These are phyloP conservation scores for Aspergillus bridgeri DNA, from an alignment of 495 filamentous ascomycete genomes.

Conservation along the genomic window DNA sequence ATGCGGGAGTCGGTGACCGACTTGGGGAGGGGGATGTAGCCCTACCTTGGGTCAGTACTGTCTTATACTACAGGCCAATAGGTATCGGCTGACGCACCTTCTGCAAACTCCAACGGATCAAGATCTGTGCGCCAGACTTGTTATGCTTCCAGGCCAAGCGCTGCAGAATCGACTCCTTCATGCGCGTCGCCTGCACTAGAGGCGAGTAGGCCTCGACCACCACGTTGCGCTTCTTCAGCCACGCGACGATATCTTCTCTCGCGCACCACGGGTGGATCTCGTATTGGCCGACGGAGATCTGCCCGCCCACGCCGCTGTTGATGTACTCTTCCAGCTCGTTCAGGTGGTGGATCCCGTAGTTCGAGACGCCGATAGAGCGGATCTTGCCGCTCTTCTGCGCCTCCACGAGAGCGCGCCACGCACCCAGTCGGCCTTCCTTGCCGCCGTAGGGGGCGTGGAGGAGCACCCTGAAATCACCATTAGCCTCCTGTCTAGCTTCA, in stretches of 20 bases:
- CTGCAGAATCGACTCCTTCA: conserved; percentile 60
- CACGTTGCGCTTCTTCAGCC: conserved; percentile 65
- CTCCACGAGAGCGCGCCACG: conserved; percentile 54
- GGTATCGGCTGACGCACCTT: conserved; percentile 60
- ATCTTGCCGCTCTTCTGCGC: conserved; percentile 52
- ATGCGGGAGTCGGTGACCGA: conserved; percentile 58
- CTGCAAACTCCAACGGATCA: conserved; percentile 85
- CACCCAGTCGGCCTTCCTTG: conserved; percentile 45
- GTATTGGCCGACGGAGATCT: conserved; percentile 80
- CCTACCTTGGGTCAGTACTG: conserved; percentile 56
- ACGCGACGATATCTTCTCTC: conserved; percentile 70
- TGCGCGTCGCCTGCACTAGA: conserved; percentile 63
- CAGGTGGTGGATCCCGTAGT: conserved; percentile 54
- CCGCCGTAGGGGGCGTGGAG: conserved; percentile 57
- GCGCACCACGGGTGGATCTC: conserved; percentile 91
- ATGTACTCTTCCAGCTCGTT: conserved; percentile 71
- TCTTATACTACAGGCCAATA: conserved; percentile 6
- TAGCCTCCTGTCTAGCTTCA: conserved; percentile 9
- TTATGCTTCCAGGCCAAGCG: conserved; percentile 63
- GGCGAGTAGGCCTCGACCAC: conserved; percentile 80
- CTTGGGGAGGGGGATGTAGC: conserved; percentile 62
- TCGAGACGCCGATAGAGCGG: conserved; percentile 53
- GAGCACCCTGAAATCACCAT: conserved; percentile 33
- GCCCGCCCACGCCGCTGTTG: conserved; percentile 65
- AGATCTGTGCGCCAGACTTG: conserved; percentile 72